A percentile compares a stretch with the other conserved stretches of the same genome.
Conservation (phyloP, 768 basidiomycete genomes). For the Suillus americanus region DNA sequence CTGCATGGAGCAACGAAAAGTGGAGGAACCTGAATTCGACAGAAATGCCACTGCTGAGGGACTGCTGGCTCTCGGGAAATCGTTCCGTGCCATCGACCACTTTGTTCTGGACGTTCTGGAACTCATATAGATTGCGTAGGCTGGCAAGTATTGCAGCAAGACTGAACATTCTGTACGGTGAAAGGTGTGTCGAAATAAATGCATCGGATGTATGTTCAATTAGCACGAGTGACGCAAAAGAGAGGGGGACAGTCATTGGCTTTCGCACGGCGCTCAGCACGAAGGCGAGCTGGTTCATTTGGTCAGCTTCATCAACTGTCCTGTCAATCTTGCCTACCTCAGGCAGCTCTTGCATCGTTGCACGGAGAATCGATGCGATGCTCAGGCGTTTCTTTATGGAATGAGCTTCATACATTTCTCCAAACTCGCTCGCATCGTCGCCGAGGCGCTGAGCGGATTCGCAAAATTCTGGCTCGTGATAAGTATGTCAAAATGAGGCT, state of each 20-base stretch:
- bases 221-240: slow-evolving; percentile 60
- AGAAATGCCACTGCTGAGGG: slow-evolving; percentile 46
- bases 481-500: not conserved
- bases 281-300: slow-evolving; percentile 51
- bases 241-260: slow-evolving; percentile 61
- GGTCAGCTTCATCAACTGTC: slow-evolving; percentile 6
- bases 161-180: slow-evolving; percentile 51
- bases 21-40: slow-evolving; percentile 51
- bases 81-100: slow-evolving; percentile 50
- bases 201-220: slow-evolving; percentile 50
- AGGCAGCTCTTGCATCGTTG: slow-evolving; percentile 58
- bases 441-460: slow-evolving; percentile 31
- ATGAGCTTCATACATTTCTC: slow-evolving; percentile 31
- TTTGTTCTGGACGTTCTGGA: slow-evolving; percentile 56
- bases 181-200: slow-evolving; percentile 49
- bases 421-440: slow-evolving; percentile 38
- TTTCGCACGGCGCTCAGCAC: slow-evolving; percentile 59
- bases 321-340: slow-evolving; percentile 35
- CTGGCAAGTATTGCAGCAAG: slow-evolving; percentile 47
- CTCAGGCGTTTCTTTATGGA: slow-evolving; percentile 24
- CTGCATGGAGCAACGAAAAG: slow-evolving; percentile 11
- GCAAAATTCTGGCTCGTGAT: slow-evolving; percentile 30
- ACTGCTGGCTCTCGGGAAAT: slow-evolving; percentile 49
- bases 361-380: slow-evolving; percentile 44
- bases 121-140: slow-evolving; percentile 63